phyloP scores from a whole-genome alignment of 2,329 filamentous ascomycete species.

The Nigrospora osmanthi region DNA sequence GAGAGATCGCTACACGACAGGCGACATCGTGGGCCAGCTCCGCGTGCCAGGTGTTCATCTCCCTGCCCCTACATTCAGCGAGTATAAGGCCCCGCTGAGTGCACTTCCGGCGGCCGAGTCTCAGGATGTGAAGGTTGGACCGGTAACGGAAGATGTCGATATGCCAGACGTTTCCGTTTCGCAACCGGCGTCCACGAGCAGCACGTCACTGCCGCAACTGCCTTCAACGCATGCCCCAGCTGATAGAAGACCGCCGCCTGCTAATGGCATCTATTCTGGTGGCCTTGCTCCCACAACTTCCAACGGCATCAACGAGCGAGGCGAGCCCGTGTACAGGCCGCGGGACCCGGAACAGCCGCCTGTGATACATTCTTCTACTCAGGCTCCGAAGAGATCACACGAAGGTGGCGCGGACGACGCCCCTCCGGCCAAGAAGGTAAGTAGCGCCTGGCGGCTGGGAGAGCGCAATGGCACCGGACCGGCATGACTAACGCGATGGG shows the following conservation, averaged over 20 bases:
- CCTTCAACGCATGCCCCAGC: constrained; percentile 18
- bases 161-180: constrained; percentile 17
- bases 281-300: not conserved
- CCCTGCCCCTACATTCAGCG: constrained; percentile 12
- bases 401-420: constrained; percentile 11
- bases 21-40: constrained; percentile 43
- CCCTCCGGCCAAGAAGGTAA: constrained; percentile 19
- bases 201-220: constrained; percentile 13
- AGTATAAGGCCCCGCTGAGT: not conserved
- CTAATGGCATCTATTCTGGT: constrained; percentile 1
- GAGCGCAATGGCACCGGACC: not conserved
- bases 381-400: constrained; percentile 16
- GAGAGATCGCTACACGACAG: constrained; percentile 70
- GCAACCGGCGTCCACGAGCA: constrained; percentile 9
- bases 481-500: not conserved
- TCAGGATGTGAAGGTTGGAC: not conserved
- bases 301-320: constrained; percentile 19
- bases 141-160: constrained; percentile 13
- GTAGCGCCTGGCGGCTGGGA: not conserved
- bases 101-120: not conserved
- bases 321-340: constrained; percentile 13
- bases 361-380: constrained; percentile 17
- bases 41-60: constrained; percentile 31
- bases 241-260: constrained; percentile 9
- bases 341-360: constrained; percentile 15